These are phyloP conservation scores for Flagelloscypha sp. DNA, from an alignment of 768 basidiomycete species.

Conservation along the genomic window DNA sequence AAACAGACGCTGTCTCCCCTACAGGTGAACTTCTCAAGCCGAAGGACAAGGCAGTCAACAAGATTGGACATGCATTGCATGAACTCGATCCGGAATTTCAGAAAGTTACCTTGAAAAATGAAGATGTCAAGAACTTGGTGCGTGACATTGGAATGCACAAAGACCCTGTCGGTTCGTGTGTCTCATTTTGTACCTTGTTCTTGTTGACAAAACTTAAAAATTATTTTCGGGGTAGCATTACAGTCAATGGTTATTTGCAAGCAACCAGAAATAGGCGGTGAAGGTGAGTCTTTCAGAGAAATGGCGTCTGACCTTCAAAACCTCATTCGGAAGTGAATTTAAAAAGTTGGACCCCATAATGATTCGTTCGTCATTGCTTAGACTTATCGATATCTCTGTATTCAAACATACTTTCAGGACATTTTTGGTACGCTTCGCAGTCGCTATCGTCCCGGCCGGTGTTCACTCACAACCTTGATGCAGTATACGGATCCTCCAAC, in stretches of 20 bases:
- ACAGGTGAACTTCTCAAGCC: slow-evolving; percentile 62
- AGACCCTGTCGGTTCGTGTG: slow-evolving; percentile 67
- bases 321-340: background rate
- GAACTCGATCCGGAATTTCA: slow-evolving; percentile 78
- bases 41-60: slow-evolving; percentile 82
- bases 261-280: slow-evolving; percentile 86
- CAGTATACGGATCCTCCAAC: slow-evolving; percentile 89
- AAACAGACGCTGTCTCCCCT: slow-evolving; percentile 72
- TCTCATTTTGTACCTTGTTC: background rate
- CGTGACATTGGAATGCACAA: slow-evolving; percentile 74
- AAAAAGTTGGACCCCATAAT: slow-evolving; percentile 78
- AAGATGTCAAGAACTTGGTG: slow-evolving; percentile 58
- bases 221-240: slow-evolving; percentile 60
- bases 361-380: slow-evolving; percentile 93
- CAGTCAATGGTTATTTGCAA: slow-evolving; percentile 97
- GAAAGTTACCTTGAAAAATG: slow-evolving; percentile 73
- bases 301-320: background rate
- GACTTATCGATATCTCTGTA: too few species aligned
- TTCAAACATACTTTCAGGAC: too few species aligned
- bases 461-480: slow-evolving; percentile 1
- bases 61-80: slow-evolving; percentile 88
- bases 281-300: slow-evolving; percentile 43
- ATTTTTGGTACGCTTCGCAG: slow-evolving; percentile 47
- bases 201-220: background rate
- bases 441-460: background rate